Conservation (phyloP, 164 flowering plant genomes). For the Berberis vulgaris region DNA sequence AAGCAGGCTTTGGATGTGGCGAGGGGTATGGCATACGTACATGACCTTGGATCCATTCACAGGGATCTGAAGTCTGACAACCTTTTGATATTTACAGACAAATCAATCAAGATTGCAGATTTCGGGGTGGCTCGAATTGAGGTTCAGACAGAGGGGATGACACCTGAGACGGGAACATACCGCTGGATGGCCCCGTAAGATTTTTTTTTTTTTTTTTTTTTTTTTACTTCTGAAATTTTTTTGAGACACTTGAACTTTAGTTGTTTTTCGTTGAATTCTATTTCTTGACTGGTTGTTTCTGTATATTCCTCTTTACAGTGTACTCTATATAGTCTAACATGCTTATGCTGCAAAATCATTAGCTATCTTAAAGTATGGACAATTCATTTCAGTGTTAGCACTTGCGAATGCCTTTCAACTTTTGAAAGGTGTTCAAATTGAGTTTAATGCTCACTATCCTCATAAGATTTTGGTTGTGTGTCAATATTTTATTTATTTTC, state of each 20-base stretch:
- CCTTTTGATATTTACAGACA: slow-evolving; percentile 44
- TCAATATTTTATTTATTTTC: no score
- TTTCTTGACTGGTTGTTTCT: slow-evolving; percentile 2
- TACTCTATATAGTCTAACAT: no score
- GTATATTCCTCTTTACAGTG: neutral
- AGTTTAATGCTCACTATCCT: no score
- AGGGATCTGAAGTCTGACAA: slow-evolving; percentile 67
- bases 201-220: neutral
- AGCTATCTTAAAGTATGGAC: no score
- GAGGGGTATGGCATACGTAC: slow-evolving; percentile 69
- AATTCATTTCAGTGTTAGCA: no score
- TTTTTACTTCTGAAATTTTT: neutral
- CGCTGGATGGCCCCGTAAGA: slow-evolving; percentile 92
- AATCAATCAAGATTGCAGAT: slow-evolving; percentile 65
- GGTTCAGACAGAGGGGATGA: slow-evolving; percentile 75
- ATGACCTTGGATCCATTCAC: slow-evolving; percentile 56
- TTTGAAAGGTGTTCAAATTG: no score
- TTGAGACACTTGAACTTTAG: neutral
- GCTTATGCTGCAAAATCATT: no score
- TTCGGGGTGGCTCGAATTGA: slow-evolving; percentile 77
- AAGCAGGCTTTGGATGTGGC: slow-evolving; percentile 79
- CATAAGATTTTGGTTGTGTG: no score
- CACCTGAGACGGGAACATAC: slow-evolving; percentile 75
- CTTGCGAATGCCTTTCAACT: no score
- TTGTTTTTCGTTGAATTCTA: neutral